phyloP scores from a whole-genome alignment of 2,329 filamentous ascomycete genomes.

The Phaeosphaeria sp. region DNA sequence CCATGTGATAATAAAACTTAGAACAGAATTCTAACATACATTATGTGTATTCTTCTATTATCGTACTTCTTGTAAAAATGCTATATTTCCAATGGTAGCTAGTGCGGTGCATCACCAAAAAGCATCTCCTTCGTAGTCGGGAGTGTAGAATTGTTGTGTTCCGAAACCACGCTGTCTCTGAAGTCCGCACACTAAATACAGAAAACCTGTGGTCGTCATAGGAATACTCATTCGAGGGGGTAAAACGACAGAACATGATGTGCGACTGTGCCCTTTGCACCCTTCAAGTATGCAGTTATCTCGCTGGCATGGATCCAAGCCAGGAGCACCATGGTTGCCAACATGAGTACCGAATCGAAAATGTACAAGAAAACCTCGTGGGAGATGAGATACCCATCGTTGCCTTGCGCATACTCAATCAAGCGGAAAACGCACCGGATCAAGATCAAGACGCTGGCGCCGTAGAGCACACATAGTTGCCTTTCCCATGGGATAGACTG shows the following conservation, averaged over 20 bases:
- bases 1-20: no score
- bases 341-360: neutral
- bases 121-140: no score
- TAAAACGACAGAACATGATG: neutral
- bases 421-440: conserved; percentile 58
- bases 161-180: no score
- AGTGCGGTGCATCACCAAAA: no score
- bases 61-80: no score
- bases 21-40: no score
- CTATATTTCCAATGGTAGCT: no score
- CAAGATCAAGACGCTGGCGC: conserved; percentile 55
- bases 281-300: neutral
- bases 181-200: no score
- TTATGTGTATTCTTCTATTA: no score
- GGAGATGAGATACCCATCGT: conserved; percentile 52
- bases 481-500: conserved; percentile 33
- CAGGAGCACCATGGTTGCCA: neutral
- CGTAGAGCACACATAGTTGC: conserved; percentile 54
- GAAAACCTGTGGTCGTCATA: no score
- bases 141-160: no score
- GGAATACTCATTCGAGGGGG: neutral
- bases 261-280: neutral
- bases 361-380: neutral
- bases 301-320: neutral
- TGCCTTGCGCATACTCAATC: conserved; percentile 57